Percentiles rank a stretch among this genome's conserved stretches.
These are phyloP conservation scores for Knufia fluminis DNA, from an alignment of 2,329 filamentous ascomycete species.

Conservation along the genomic window DNA sequence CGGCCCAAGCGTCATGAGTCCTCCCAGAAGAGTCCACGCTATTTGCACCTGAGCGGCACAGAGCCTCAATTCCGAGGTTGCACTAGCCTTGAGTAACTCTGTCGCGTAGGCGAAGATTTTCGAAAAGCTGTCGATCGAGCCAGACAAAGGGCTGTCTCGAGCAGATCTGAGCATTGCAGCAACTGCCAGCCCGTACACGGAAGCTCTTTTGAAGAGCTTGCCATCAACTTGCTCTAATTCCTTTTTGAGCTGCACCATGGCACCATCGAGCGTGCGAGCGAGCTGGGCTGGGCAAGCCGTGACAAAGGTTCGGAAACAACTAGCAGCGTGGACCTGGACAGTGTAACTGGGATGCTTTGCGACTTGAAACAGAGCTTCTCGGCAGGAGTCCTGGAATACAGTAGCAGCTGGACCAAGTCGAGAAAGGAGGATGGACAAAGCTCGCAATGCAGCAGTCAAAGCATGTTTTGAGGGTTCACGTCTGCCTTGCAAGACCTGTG, in stretches of 20 bases:
- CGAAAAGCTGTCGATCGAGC: constrained; percentile 91
- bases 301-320: constrained; percentile 78
- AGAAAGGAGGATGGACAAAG: constrained; percentile 67
- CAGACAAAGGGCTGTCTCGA: constrained; percentile 77
- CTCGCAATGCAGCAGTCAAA: constrained; percentile 67
- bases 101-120: constrained; percentile 85
- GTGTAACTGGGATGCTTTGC: constrained; percentile 93
- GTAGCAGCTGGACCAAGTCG: constrained; percentile 75
- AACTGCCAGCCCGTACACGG: constrained; percentile 70
- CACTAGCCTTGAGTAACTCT: constrained; percentile 81
- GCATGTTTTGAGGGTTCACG: constrained; percentile 83
- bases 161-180: constrained; percentile 87
- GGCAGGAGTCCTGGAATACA: constrained; percentile 68
- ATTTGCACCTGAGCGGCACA: constrained; percentile 95
- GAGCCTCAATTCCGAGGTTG: constrained; percentile 78
- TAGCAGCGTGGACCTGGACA: constrained; percentile 81
- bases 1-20: constrained; percentile 88
- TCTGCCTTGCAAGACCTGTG: constrained; percentile 76
- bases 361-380: constrained; percentile 81
- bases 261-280: constrained; percentile 82
- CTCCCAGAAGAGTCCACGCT: constrained; percentile 93
- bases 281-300: constrained; percentile 88
- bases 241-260: constrained; percentile 86
- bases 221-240: constrained; percentile 70
- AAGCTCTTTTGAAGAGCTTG: constrained; percentile 30